Base-by-base conservation (phyloP, 2,329 filamentous ascomycete genomes). In the Thelonectria rubi region DNA sequence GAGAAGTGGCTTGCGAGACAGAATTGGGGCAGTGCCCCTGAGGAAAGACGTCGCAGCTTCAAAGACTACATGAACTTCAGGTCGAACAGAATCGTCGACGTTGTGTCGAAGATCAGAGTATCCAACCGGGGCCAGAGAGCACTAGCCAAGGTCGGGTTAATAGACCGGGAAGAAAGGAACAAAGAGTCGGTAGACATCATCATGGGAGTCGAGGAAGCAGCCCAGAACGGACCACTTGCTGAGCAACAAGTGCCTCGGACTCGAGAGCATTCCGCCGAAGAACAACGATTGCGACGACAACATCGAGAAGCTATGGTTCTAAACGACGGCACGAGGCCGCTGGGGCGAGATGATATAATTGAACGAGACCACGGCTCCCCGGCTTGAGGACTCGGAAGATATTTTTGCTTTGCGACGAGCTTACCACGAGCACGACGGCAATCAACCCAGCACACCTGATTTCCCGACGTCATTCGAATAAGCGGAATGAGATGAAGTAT, bases 221-320 rank as follows among this genome's bases (percentile, higher is more conserved):
- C 63, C 20, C 55, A 65, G 10, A 65, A 60, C 34, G 69, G 72
- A 9, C 68, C 67, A 32, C 50, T 65, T 9, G 56, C 64, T 3
- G 75, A 75, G 30, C 68, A 65, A 39, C 74, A 74, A 20, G 60
- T 68, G 6, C 69, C 75, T 32, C 70, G 78, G 37, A 72, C 75
- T 2, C 69, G 81, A 62, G 84, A 86, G 59, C 84, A 87, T 73
- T 87, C 81, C 61, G 81, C 78, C 7, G 88, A 88, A 72, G 91
- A 94, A 74, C 88, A 91, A 70, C 86, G 90, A 55, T 81, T 94
- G 62, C 82, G 93, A 62, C 85, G 93, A 66, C 85, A 92, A 51
- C 86, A 94, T 72, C 85, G 93, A 67, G 93, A 97, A 79, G 93
- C 93, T 5, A 94, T 97, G 86, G 93, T 97, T 18, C 81, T 97